Conservation (phyloP, 331 rosid genomes). For the Telfairia occidentalis region DNA sequence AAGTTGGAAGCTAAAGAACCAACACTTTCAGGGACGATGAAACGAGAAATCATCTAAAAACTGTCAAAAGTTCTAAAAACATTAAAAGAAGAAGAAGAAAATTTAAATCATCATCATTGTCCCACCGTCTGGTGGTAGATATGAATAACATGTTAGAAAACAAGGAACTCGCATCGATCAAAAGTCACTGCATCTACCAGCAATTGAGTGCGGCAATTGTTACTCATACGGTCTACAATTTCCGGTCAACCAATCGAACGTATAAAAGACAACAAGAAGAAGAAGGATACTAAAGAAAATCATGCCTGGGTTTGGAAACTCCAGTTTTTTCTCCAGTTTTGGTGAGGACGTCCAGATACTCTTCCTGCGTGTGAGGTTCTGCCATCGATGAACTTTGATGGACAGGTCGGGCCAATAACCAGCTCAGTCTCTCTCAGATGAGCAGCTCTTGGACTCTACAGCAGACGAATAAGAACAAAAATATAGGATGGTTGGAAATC, state of each 20-base stretch:
- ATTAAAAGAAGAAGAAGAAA: neutral
- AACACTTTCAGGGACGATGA: no score
- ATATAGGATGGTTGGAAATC: no score
- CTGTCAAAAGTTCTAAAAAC: neutral
- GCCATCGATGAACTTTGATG: slow-evolving; percentile 19
- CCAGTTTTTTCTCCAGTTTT: slow-evolving; percentile 43
- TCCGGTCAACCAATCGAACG: slow-evolving; percentile 1
- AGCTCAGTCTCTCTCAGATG: neutral
- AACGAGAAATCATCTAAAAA: neutral
- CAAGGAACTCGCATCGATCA: neutral
- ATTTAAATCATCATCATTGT: neutral
- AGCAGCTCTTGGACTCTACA: neutral
- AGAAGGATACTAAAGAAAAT: neutral
- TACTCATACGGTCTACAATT: neutral
- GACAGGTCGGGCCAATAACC: neutral
- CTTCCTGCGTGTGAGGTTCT: slow-evolving; percentile 22
- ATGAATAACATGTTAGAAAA: no score
- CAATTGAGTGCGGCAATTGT: neutral
- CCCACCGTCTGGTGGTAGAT: neutral
- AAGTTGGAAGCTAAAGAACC: neutral
- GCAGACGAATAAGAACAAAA: no score
- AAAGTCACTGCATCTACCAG: neutral
- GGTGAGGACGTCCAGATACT: slow-evolving; percentile 44
- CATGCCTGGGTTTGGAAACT: slow-evolving; percentile 41
- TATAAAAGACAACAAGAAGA: neutral